A percentile compares a stretch with the other conserved stretches of the same genome.
These are phyloP conservation scores for Aotearoamyces nothofagi DNA, from an alignment of 2,329 filamentous ascomycete genomes.

Conservation along the genomic window DNA sequence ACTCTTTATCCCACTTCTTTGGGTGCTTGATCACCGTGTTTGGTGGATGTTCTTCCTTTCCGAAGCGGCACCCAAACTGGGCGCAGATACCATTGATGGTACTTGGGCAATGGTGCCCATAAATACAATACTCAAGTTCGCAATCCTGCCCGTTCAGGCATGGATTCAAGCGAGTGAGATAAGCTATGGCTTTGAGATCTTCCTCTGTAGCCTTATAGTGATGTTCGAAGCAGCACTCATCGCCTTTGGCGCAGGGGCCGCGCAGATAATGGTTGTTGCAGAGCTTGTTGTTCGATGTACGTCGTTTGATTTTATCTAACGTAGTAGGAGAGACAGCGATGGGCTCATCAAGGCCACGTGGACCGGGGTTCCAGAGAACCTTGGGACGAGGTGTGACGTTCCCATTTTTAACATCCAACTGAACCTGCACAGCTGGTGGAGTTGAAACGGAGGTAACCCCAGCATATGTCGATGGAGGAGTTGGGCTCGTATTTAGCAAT, in stretches of 20 bases:
- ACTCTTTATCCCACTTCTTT: conserved; percentile 5
- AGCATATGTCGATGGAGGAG: conserved; percentile 14
- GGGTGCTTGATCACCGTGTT: conserved; percentile 24
- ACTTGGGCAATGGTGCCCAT: conserved; percentile 37
- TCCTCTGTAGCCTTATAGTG: conserved; percentile 35
- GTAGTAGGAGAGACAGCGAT: conserved; percentile 29
- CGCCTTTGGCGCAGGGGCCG: conserved; percentile 37
- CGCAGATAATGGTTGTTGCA: conserved; percentile 49
- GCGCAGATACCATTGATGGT: conserved; percentile 24
- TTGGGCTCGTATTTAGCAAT: conserved; percentile 14
- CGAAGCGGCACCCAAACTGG: conserved; percentile 40
- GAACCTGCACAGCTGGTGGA: conserved; percentile 8
- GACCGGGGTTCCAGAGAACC: conserved; percentile 33
- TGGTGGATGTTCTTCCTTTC: conserved; percentile 36
- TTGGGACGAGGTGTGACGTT: conserved; percentile 3
- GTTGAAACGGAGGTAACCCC: conserved; percentile 16
- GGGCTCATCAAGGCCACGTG: conserved; percentile 36
- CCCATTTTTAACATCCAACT: conserved; percentile 8
- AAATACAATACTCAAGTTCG: conserved; percentile 40
- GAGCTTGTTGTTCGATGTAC: conserved; percentile 37
- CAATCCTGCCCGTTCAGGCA: conserved; percentile 44
- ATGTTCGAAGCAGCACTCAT: conserved; percentile 42
- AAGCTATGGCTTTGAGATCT: conserved; percentile 39
- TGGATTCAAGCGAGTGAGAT: conserved; percentile 39
- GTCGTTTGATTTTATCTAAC: conserved; percentile 39